Evolutionary conservation across 2,329 filamentous ascomycete species (phyloP).

Genomic region (Paramyrothecium roridum): DNA sequence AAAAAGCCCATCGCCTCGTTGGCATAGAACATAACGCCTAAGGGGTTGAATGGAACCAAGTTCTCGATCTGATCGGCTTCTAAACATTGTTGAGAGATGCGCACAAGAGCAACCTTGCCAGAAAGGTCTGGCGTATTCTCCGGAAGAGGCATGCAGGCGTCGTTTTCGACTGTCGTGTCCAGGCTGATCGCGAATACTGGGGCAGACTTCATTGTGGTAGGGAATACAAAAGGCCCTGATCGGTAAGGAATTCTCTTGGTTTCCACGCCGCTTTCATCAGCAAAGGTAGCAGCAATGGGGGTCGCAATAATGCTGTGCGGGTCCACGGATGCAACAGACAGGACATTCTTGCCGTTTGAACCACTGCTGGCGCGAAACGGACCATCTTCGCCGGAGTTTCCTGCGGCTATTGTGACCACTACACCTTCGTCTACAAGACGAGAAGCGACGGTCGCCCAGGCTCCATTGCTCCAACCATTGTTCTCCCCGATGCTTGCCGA

Average conservation of each 20-base stretch:
- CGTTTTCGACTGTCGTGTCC: conserved; percentile 4
- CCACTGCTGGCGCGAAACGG: conserved; percentile 28
- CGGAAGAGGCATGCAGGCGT: conserved; percentile 6
- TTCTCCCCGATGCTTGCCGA: conserved; percentile 13
- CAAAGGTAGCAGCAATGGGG: not conserved
- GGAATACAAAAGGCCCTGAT: not conserved
- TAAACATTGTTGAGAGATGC: not conserved
- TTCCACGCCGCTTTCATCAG: not conserved
- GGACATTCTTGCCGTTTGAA: conserved; percentile 1
- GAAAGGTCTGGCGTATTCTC: conserved; percentile 1
- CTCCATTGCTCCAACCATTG: conserved; percentile 16
- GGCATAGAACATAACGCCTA: not conserved
- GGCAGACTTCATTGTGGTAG: not conserved
- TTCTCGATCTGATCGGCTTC: not conserved
- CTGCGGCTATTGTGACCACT: conserved; percentile 38
- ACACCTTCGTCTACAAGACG: conserved; percentile 31
- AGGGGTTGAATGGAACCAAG: not conserved
- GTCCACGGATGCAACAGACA: conserved; percentile 8
- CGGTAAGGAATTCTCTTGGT: not conserved
- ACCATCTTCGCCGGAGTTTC: conserved; percentile 38
- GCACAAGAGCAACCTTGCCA: not conserved
- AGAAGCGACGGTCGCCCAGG: conserved; percentile 25
- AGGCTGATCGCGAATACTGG: not conserved
- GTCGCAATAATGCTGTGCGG: not conserved
- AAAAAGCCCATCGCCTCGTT: not conserved